phyloP scores from a whole-genome alignment of 345 rosid species.

The Diplotaxis tenuifolia region DNA sequence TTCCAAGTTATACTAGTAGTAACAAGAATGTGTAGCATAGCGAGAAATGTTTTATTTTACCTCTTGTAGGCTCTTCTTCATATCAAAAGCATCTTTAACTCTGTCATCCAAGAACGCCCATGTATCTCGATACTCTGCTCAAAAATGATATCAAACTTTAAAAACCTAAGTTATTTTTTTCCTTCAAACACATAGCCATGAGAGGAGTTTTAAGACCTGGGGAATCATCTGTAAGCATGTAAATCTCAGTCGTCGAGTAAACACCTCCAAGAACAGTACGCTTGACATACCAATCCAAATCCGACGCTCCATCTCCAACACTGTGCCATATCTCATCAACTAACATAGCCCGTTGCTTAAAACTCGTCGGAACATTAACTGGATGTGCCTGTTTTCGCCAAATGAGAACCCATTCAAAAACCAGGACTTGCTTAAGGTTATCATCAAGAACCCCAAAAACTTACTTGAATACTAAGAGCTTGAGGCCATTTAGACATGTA shows the following conservation, averaged over 20 bases:
- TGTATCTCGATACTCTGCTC: slow-evolving; percentile 69
- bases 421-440: background rate
- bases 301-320: slow-evolving; percentile 69
- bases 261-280: slow-evolving; percentile 90
- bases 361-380: slow-evolving; percentile 67
- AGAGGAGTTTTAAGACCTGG: slow-evolving; percentile 47
- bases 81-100: slow-evolving; percentile 88
- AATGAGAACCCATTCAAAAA: background rate
- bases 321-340: slow-evolving; percentile 94
- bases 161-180: background rate
- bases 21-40: slow-evolving; percentile 9
- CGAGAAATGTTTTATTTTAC: slow-evolving; percentile 29
- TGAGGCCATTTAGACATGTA: slow-evolving; percentile 95
- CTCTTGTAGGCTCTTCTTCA: slow-evolving; percentile 86
- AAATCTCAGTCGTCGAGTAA: slow-evolving; percentile 90
- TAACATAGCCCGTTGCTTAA: slow-evolving; percentile 86
- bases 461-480: slow-evolving; percentile 84
- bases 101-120: slow-evolving; percentile 80
- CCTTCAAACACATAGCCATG: background rate
- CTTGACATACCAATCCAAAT: slow-evolving; percentile 86
- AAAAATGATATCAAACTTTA: background rate
- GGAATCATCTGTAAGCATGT: slow-evolving; percentile 92
- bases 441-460: background rate
- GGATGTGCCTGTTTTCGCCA: slow-evolving; percentile 64
- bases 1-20: background rate